A percentile compares a stretch with the other conserved stretches of the same genome.
phyloP scores from a whole-genome alignment of 1,139 yeast genomes.

The Kodamaea anthophila region DNA sequence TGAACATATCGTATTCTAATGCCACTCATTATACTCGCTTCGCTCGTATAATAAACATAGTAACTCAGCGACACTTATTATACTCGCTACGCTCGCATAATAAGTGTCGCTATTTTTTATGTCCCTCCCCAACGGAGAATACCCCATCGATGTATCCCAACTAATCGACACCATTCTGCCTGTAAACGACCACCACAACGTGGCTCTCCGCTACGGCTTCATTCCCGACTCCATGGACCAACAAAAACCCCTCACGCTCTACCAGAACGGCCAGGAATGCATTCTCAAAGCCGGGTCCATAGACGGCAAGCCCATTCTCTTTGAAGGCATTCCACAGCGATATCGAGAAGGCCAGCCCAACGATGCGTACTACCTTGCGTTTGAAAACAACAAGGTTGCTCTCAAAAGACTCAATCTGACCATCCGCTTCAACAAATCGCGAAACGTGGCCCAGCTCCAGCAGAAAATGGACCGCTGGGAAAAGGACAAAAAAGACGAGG shows the following conservation, averaged over 20 bases:
- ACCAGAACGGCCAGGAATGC: conserved; percentile 31
- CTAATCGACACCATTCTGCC: conserved; percentile 14
- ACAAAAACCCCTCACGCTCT: conserved; percentile 26
- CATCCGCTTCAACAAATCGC: conserved; percentile 31
- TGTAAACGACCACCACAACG: conserved; percentile 15
- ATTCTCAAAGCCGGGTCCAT: conserved; percentile 25
- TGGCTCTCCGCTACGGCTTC: conserved; percentile 39
- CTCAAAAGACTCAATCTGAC: conserved; percentile 26
- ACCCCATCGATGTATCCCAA: conserved; percentile 35
- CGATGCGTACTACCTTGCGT: conserved; percentile 30
- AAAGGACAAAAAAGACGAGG: conserved; percentile 6
- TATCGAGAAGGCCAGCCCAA: conserved; percentile 17
- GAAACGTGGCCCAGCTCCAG: conserved; percentile 23
- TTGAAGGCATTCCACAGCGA: conserved; percentile 36
- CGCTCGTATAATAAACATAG: too few species aligned
- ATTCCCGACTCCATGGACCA: conserved; percentile 42
- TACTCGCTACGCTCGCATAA: too few species aligned
- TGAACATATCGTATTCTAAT: too few species aligned
- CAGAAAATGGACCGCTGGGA: conserved; percentile 12
- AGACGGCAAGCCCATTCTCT: conserved; percentile 25
- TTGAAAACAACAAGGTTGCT: conserved; percentile 15
- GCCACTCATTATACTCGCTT: too few species aligned
- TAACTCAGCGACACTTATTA: too few species aligned
- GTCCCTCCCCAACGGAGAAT: conserved; percentile 41
- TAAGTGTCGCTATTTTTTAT: conserved; percentile 12